Evolutionary conservation across 2,329 filamentous ascomycete genomes (phyloP).

Genomic region (Fusarium pseudonygamai): DNA sequence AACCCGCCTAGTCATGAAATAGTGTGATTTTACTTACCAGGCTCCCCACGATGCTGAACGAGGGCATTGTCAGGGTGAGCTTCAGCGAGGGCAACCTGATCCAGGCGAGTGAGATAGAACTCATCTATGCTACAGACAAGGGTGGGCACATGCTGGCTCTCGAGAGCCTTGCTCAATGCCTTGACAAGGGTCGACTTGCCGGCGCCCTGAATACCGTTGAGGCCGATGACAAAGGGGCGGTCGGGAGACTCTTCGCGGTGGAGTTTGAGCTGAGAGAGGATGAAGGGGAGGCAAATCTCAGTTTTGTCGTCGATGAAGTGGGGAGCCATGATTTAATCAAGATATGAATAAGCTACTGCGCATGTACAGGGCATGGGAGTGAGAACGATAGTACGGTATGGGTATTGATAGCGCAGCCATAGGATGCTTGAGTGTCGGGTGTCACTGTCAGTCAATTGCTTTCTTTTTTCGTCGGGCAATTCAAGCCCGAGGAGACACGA

Average conservation of each 20-base stretch:
- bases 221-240: conserved; percentile 80
- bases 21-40: conserved; percentile 57
- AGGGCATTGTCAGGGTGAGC: conserved; percentile 76
- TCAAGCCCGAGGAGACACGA: conserved; percentile 29
- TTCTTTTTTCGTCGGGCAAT: conserved; percentile 30
- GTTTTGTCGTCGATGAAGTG: conserved; percentile 79
- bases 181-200: conserved; percentile 91
- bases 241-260: conserved; percentile 54
- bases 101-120: conserved; percentile 80
- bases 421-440: conserved; percentile 13
- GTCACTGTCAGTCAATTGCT: conserved; percentile 21
- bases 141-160: conserved; percentile 66
- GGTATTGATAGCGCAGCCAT: conserved; percentile 20
- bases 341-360: conserved; percentile 6
- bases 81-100: conserved; percentile 72
- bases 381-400: conserved; percentile 4
- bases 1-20: not conserved
- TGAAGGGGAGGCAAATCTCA: conserved; percentile 80
- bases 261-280: conserved; percentile 66
- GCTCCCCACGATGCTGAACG: conserved; percentile 83
- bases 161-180: conserved; percentile 70
- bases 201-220: conserved; percentile 91
- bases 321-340: conserved; percentile 40
- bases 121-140: conserved; percentile 87
- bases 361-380: conserved; percentile 16